Percentiles rank a stretch among this genome's conserved stretches.
These are phyloP conservation scores for Panicum hallii DNA, from an alignment of 202 grass and related monocot species.

Conservation along the genomic window DNA sequence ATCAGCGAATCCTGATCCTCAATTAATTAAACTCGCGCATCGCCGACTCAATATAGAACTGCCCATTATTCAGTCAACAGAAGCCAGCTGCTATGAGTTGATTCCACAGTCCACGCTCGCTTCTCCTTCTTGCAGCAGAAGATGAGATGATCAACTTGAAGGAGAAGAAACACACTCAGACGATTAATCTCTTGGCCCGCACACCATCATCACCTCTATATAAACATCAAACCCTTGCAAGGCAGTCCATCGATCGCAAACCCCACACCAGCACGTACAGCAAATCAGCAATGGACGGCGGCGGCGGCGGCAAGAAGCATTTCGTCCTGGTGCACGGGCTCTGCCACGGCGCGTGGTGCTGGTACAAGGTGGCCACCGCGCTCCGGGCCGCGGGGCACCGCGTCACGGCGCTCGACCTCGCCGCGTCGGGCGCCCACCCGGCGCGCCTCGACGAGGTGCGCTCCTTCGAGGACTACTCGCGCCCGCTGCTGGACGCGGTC, in stretches of 20 bases:
- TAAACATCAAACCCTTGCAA: not conserved
- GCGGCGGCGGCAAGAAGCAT: conserved; percentile 20
- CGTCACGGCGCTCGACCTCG: conserved; percentile 54
- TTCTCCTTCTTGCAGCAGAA: not conserved
- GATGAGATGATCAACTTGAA: conserved; percentile 26
- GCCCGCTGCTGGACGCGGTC: conserved; percentile 49
- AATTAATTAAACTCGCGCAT: not conserved
- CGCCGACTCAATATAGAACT: not conserved
- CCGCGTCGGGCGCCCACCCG: conserved; percentile 42
- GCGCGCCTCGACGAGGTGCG: conserved; percentile 44
- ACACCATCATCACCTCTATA: not conserved
- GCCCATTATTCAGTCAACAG: not conserved
- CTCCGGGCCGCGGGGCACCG: conserved; percentile 41
- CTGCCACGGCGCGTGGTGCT: conserved; percentile 58
- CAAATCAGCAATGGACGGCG: conserved; percentile 8
- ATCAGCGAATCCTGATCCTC: not conserved
- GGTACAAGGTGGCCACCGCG: conserved; percentile 51
- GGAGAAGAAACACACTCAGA: not conserved
- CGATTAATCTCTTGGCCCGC: not conserved
- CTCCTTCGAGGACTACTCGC: conserved; percentile 46
- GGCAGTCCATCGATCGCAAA: not conserved
- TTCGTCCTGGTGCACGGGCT: conserved; percentile 61
- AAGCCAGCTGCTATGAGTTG: not conserved
- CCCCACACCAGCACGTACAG: not conserved
- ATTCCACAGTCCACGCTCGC: not conserved